phyloP scores from a whole-genome alignment of 1,139 yeast genomes.

The Nadsonia commutata region DNA sequence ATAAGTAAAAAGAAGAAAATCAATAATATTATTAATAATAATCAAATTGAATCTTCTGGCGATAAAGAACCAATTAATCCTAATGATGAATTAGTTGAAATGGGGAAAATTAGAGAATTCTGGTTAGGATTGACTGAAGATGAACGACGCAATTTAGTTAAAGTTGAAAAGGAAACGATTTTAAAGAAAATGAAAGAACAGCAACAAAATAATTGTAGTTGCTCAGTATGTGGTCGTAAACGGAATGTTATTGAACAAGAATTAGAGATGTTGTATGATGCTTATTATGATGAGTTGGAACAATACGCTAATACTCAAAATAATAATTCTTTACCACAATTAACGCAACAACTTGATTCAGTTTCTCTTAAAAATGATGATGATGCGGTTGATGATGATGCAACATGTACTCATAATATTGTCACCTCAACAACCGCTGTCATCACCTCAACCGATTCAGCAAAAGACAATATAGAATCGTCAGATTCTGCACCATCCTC shows the following conservation, averaged over 20 bases:
- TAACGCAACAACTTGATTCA: background rate
- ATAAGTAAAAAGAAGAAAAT: slow-evolving; percentile 7
- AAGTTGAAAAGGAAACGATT: slow-evolving; percentile 57
- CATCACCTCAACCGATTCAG: slow-evolving; percentile 3
- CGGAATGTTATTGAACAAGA: slow-evolving; percentile 64
- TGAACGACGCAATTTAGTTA: slow-evolving; percentile 48
- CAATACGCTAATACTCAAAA: slow-evolving; percentile 14
- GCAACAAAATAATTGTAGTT: slow-evolving; percentile 45
- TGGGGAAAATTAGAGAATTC: slow-evolving; percentile 41
- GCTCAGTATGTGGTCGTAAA: slow-evolving; percentile 70
- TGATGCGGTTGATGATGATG: slow-evolving; percentile 6
- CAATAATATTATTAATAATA: slow-evolving; percentile 2
- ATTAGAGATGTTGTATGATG: slow-evolving; percentile 57
- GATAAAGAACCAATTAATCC: background rate
- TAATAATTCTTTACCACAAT: background rate
- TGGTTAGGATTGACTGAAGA: slow-evolving; percentile 56
- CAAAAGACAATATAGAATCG: slow-evolving; percentile 1
- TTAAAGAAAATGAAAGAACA: slow-evolving; percentile 48
- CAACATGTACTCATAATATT: slow-evolving; percentile 4
- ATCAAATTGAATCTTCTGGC: slow-evolving; percentile 1
- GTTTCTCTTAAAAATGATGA: slow-evolving; percentile 1
- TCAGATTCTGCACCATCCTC: background rate
- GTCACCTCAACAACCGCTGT: background rate
- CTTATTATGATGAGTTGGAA: slow-evolving; percentile 30
- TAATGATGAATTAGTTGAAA: slow-evolving; percentile 33